Evolutionary conservation across 495 filamentous ascomycete genomes (phyloP), one percentile per base, ranked within the genome.

Genomic region (Penicillium longicatenatum): DNA sequence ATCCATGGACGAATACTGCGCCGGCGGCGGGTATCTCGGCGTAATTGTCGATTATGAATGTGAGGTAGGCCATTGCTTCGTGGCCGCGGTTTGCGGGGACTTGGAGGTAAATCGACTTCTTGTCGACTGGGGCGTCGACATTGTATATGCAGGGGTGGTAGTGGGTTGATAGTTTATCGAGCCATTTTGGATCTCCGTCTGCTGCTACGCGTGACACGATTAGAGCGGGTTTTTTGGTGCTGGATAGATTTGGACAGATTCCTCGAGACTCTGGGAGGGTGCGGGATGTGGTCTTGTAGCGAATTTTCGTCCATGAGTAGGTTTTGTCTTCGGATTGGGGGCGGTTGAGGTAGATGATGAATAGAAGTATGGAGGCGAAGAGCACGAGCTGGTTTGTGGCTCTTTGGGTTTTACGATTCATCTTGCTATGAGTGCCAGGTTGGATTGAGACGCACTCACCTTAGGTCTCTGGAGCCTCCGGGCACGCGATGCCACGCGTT

Each of bases 1-100:
- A 73, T 16, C 75, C 75, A 49, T 80, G 77, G 4, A 76, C 64
- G 45, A 80, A 79, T n/a, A 80, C 75, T 0, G 70, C 71, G 0
- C 75, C 75, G 0, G 68, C 51, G 4, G 64, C 77, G 14, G 85
- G 84, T 30, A 90, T 76, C 1, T 74, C 52, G 53, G 81, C 77
- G 70, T 89, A 89, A 65, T 86, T 82, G 67, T 88, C 85, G 61
- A 87, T 83, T 46, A 90, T 74, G 68, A 86, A 89, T 22, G 81
- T 86, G 16, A 87, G 74, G 67, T 90, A 90, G 9, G 82, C 74
- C 74, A 88, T 84, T 44, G 83, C 85, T 63, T 90, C 87, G 58
- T 89, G 83, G 35, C 85, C 87, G 63, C 87, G 86, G 59, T 86
- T 86, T 44, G 78, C 74, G 5, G 83, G 84, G 12, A 84, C 80